A percentile compares a stretch with the other conserved stretches of the same genome.
Conservation (phyloP, 2,329 filamentous ascomycete species). For the Aaosphaeria pasadenensis region DNA sequence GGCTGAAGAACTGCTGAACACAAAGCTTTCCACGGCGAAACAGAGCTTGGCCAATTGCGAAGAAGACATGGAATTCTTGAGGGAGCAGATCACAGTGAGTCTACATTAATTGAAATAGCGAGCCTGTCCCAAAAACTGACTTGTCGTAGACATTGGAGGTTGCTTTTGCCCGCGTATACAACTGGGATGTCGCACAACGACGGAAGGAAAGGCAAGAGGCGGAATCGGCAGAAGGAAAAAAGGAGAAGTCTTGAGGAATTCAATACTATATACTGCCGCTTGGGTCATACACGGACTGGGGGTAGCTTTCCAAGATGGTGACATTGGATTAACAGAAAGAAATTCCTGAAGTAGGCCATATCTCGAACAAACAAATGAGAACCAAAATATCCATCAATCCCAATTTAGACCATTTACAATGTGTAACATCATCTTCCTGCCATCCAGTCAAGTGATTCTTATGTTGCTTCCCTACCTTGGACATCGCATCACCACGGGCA, state of each 20-base stretch:
- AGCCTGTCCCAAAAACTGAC: not conserved
- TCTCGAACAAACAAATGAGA: too few relatives aligned
- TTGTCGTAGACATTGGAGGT: conserved; percentile 86
- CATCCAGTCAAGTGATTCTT: too few relatives aligned
- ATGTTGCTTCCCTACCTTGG: too few relatives aligned
- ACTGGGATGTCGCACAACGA: conserved; percentile 97
- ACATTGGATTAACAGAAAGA: too few relatives aligned
- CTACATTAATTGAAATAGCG: not conserved
- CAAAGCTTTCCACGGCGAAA: conserved; percentile 77
- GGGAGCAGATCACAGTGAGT: conserved; percentile 88
- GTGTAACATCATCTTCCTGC: too few relatives aligned
- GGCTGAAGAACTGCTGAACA: conserved; percentile 72
- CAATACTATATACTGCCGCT: too few relatives aligned
- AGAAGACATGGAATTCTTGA: conserved; percentile 91
- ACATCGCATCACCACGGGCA: too few relatives aligned
- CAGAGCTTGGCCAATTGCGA: conserved; percentile 82
- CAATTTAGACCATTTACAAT: too few relatives aligned
- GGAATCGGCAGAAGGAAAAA: conserved; percentile 45
- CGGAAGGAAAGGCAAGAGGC: conserved; percentile 76
- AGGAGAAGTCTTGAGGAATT: conserved; percentile 3
- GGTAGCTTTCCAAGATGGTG: too few relatives aligned
- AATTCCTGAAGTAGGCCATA: too few relatives aligned
- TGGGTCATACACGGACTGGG: too few relatives aligned
- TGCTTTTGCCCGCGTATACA: conserved; percentile 94
- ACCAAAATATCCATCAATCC: too few relatives aligned